Evolutionary conservation across 73 alveolate genomes (phyloP), one percentile per base, ranked within the genome.

Genomic region (Paramecium bursaria): DNA sequence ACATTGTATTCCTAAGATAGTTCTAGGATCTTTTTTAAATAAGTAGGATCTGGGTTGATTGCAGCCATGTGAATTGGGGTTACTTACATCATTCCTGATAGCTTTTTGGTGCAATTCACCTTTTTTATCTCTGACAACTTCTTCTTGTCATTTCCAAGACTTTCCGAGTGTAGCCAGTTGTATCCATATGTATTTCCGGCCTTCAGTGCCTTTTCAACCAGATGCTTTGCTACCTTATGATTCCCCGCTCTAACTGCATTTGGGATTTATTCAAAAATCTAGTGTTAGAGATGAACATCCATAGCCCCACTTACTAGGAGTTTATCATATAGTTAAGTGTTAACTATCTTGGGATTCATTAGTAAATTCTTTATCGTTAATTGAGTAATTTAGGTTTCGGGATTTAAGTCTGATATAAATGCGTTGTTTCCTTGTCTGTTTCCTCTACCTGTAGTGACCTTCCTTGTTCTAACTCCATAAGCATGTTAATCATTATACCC

Each of bases 51-150:
- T 2, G 99, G 99, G 75, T 97, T 97, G 51, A 97, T 97, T 61
- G 99, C 97, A 27, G 99, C 99, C 33, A 94, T 91, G 86, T 95
- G 99, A 80, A 96, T 86, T 6, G 99, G 99, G 51, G 99, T 96
- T 47, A 95, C 91, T 17, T 91, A 93, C 19, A 52, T 88, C 80
- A 90, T 86, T 7, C 96, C 96, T 54, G 87, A 85, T 4, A 99
- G 95, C 50, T 93, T 95, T 92, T 97, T 97, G 1, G 94, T 86
- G 15, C 93, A 91, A 10, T 53, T 39, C 44, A 26, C 22, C 33
- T 67, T 67, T 21, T 39, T 67, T 7, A 67, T 67, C 6, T 31
- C 50, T 11, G n/a, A n/a, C n/a, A n/a, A n/a, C n/a, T n/a, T n/a
- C n/a, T n/a, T n/a, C n/a, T n/a, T n/a, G n/a, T n/a, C n/a, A 39